A percentile compares a stretch with the other conserved stretches of the same genome.
These are phyloP conservation scores for Larix kaempferi DNA, from an alignment of 75 land plant genomes.

Conservation along the genomic window DNA sequence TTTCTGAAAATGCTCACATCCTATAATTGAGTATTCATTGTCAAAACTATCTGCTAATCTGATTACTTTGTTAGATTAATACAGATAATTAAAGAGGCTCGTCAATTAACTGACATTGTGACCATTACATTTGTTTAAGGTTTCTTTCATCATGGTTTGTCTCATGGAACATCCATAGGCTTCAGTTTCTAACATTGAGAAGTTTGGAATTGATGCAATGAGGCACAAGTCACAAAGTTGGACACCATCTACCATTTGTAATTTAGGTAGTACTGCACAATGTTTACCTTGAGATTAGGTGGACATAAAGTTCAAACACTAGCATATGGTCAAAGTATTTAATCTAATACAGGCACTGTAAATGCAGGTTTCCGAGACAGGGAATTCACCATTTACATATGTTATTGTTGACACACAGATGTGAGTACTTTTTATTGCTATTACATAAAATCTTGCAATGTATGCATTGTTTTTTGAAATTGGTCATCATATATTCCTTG, in stretches of 20 bases:
- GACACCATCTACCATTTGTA: not conserved
- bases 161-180: not conserved
- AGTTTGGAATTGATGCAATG: not conserved
- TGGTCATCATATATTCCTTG: not conserved
- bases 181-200: not conserved
- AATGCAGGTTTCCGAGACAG: slow-evolving; percentile 75
- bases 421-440: slow-evolving; percentile 34
- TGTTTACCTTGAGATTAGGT: not conserved
- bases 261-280: not conserved
- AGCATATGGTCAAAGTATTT: not conserved
- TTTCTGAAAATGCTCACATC: no score
- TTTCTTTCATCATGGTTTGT: not conserved
- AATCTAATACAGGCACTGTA: slow-evolving; percentile 4
- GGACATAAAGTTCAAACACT: not conserved
- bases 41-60: no score
- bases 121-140: not conserved
- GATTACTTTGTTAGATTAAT: no score
- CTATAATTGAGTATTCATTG: no score
- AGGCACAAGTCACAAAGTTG: not conserved
- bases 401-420: slow-evolving; percentile 80
- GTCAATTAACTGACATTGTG: not conserved
- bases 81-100: no score
- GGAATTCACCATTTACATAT: slow-evolving; percentile 88
- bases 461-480: not conserved
- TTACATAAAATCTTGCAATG: not conserved